Conservation (phyloP, 169 alveolate genomes). For the Amoebophrya sp. region DNA sequence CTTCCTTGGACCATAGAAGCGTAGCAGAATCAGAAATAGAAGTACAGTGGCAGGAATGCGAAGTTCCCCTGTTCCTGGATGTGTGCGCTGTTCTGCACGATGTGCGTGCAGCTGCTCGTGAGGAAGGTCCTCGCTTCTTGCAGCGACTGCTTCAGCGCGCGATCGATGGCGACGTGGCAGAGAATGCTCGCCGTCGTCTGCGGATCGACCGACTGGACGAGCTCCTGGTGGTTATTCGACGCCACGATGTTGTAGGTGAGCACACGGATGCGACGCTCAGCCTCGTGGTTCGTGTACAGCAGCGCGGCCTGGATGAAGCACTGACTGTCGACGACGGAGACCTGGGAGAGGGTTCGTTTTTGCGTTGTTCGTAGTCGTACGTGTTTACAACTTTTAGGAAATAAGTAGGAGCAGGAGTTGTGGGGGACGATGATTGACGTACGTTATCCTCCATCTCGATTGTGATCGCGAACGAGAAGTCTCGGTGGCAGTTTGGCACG, state of each 20-base stretch:
- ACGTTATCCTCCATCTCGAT: slow-evolving; percentile 58
- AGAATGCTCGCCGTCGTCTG: not conserved
- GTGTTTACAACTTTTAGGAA: no score
- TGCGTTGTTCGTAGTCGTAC: no score
- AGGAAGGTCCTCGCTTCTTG: not conserved
- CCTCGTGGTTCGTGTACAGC: slow-evolving; percentile 85
- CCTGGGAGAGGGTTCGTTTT: no score
- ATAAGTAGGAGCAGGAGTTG: no score
- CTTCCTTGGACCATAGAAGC: no score
- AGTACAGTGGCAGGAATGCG: not conserved
- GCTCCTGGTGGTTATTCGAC: not conserved
- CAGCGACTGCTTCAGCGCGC: not conserved
- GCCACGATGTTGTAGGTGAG: slow-evolving; percentile 51
- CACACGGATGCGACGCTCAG: slow-evolving; percentile 91
- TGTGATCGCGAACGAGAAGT: slow-evolving; percentile 59
- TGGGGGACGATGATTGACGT: no score
- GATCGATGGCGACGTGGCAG: not conserved
- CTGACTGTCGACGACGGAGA: slow-evolving; percentile 38
- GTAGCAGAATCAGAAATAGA: no score
- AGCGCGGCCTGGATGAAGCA: slow-evolving; percentile 88
- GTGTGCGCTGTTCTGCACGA: not conserved
- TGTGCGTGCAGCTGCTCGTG: not conserved
- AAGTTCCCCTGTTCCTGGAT: not conserved
- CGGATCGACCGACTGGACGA: not conserved
- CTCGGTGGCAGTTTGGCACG: slow-evolving; percentile 67